Conservation (phyloP, 2,329 filamentous ascomycete genomes). For the Dactylellina cionopaga region DNA sequence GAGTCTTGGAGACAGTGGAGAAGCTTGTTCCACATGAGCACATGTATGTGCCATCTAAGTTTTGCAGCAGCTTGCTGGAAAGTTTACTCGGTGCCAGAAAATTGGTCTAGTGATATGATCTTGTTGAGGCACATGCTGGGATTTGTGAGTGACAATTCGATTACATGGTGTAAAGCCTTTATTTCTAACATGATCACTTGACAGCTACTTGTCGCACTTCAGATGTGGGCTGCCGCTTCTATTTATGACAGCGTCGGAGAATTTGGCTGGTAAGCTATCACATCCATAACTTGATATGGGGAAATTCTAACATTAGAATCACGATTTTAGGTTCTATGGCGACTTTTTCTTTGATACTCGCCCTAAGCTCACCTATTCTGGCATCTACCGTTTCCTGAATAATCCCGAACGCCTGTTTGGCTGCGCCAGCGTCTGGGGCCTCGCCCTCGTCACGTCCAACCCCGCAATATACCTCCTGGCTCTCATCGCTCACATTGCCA, state of each 20-base stretch:
- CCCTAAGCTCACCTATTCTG: slow-evolving; percentile 90
- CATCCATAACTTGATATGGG: neutral
- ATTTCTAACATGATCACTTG: neutral
- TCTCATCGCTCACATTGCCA: slow-evolving; percentile 83
- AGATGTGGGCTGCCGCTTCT: slow-evolving; percentile 90
- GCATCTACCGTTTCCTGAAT: slow-evolving; percentile 97
- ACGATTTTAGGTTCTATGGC: slow-evolving; percentile 75
- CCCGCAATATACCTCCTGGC: slow-evolving; percentile 86
- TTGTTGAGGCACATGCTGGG: slow-evolving; percentile 89
- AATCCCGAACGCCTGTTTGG: slow-evolving; percentile 96
- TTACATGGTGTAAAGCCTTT: neutral
- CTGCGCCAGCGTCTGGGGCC: slow-evolving; percentile 93
- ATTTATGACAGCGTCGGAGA: slow-evolving; percentile 96
- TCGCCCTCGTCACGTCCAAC: slow-evolving; percentile 92
- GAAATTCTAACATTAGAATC: neutral
- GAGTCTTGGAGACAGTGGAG: slow-evolving; percentile 99
- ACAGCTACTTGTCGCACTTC: slow-evolving; percentile 76
- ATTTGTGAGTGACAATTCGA: slow-evolving; percentile 60
- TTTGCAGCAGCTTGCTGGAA: slow-evolving; percentile 95
- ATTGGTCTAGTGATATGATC: slow-evolving; percentile 87
- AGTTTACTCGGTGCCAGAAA: slow-evolving; percentile 85
- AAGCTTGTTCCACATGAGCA: slow-evolving; percentile 90
- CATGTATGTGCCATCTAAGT: slow-evolving; percentile 86
- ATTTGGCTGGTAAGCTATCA: slow-evolving; percentile 78
- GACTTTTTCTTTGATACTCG: slow-evolving; percentile 88